A percentile compares a stretch with the other conserved stretches of the same genome.
Evolutionary conservation across 495 filamentous ascomycete species (phyloP).

Genomic region (Penicillium chermesinum): DNA sequence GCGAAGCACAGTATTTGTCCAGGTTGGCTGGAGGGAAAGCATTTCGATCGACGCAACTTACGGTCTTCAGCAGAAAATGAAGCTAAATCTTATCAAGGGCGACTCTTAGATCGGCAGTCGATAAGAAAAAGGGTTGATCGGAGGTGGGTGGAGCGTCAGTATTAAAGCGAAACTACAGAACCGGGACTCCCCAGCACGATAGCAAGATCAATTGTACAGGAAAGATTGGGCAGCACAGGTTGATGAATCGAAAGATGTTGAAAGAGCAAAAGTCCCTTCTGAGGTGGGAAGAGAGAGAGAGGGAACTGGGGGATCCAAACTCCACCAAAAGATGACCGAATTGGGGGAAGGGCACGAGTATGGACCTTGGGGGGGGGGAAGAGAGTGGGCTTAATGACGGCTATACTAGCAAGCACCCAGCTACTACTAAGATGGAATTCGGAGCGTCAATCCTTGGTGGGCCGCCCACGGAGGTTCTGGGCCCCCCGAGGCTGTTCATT

Average conservation of each 20-base stretch:
- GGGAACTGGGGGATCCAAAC: background rate
- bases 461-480: background rate
- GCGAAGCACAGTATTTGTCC: background rate
- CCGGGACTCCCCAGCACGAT: too few species aligned
- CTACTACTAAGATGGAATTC: background rate
- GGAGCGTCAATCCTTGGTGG: slow-evolving; percentile 2
- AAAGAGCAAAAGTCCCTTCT: slow-evolving; percentile 8
- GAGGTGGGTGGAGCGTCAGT: background rate
- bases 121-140: background rate
- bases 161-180: slow-evolving; percentile 5
- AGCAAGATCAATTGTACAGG: slow-evolving; percentile 3
- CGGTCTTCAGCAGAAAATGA: background rate
- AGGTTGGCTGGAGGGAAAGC: background rate
- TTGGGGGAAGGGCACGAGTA: too few species aligned
- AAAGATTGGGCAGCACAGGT: slow-evolving; percentile 9
- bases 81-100: background rate
- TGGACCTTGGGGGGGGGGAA: too few species aligned
- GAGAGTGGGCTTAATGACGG: background rate
- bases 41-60: background rate
- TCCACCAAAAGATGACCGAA: background rate
- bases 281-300: background rate
- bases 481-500: too few species aligned
- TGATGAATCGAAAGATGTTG: background rate
- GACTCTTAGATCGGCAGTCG: background rate
- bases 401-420: background rate